phyloP scores from a whole-genome alignment of 306 rosid species.

The Carpinus viminea region DNA sequence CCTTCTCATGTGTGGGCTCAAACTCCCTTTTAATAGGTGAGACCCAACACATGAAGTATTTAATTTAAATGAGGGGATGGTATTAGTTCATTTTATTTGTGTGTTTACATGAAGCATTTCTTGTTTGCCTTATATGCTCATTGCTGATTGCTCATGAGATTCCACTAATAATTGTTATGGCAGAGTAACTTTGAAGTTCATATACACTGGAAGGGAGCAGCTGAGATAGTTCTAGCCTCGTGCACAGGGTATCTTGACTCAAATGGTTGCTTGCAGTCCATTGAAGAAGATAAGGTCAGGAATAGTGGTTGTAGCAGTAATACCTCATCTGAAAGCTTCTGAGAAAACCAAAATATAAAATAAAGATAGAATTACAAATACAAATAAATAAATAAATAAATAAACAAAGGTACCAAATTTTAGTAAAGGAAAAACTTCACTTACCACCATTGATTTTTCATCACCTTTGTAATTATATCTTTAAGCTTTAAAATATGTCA shows the following conservation, averaged over 20 bases:
- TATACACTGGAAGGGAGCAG: conserved; percentile 99
- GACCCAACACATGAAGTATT: too few relatives aligned
- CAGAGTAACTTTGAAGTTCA: conserved; percentile 70
- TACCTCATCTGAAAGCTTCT: conserved; percentile 22
- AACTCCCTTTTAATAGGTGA: too few relatives aligned
- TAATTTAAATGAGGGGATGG: too few relatives aligned
- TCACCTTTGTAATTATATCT: too few relatives aligned
- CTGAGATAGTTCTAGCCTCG: conserved; percentile 76
- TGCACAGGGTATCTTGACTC: conserved; percentile 74
- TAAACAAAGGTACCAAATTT: too few relatives aligned
- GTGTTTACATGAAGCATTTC: background rate
- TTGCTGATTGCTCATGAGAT: conserved; percentile 8
- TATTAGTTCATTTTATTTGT: background rate
- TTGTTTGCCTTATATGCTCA: conserved; percentile 10
- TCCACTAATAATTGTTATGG: conserved; percentile 28
- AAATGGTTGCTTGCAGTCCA: conserved; percentile 56
- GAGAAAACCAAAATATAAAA: conserved; percentile 24
- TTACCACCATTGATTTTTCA: too few relatives aligned
- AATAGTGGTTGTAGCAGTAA: conserved; percentile 11
- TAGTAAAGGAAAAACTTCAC: too few relatives aligned
- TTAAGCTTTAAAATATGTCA: too few relatives aligned
- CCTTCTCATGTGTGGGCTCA: too few relatives aligned
- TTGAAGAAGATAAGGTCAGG: conserved; percentile 69
- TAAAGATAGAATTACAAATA: background rate
- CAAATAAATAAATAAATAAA: too few relatives aligned